A percentile compares a stretch with the other conserved stretches of the same genome.
Conservation (phyloP, 2,329 filamentous ascomycete species). For the Aspergillus novoparasiticus region DNA sequence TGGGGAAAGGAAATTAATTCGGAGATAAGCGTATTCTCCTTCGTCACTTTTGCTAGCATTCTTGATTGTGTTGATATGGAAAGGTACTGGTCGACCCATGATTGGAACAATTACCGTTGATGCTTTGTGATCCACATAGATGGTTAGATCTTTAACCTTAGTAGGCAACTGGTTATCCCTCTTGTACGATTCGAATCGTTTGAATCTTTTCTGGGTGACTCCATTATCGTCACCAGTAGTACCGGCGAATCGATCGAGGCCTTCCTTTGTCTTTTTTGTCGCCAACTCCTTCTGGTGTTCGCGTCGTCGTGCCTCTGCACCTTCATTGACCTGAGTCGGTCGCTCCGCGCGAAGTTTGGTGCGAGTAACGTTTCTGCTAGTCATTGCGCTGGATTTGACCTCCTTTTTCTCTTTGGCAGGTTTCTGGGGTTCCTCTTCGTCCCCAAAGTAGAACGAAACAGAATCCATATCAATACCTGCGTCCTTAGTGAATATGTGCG, state of each 20-base stretch:
- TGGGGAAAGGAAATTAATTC: constrained; percentile 96
- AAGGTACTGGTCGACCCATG: constrained; percentile 95
- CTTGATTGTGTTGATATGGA: constrained; percentile 98
- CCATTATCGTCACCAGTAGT: constrained; percentile 84
- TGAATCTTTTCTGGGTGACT: constrained; percentile 96
- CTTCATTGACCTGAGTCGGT: constrained; percentile 83
- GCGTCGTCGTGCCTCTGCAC: constrained; percentile 80
- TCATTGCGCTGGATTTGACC: constrained; percentile 78
- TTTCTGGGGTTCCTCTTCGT: constrained; percentile 80
- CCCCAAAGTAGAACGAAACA: constrained; percentile 98
- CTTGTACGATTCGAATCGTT: constrained; percentile 98
- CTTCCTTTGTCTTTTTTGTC: constrained; percentile 84
- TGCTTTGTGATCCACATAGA: constrained; percentile 89
- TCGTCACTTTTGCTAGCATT: constrained; percentile 98
- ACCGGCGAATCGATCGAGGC: constrained; percentile 81
- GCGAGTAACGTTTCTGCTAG: constrained; percentile 92
- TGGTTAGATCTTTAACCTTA: constrained; percentile 80
- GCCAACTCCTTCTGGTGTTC: constrained; percentile 92
- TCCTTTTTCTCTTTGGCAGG: constrained; percentile 83
- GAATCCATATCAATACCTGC: constrained; percentile 89
- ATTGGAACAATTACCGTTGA: constrained; percentile 89
- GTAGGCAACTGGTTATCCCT: constrained; percentile 89
- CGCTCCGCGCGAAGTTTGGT: constrained; percentile 90
- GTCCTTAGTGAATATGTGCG: constrained; percentile 89
- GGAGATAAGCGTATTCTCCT: constrained; percentile 87